Conservation (phyloP, 768 basidiomycete genomes). For the Naganishia vaughanmartiniae region DNA sequence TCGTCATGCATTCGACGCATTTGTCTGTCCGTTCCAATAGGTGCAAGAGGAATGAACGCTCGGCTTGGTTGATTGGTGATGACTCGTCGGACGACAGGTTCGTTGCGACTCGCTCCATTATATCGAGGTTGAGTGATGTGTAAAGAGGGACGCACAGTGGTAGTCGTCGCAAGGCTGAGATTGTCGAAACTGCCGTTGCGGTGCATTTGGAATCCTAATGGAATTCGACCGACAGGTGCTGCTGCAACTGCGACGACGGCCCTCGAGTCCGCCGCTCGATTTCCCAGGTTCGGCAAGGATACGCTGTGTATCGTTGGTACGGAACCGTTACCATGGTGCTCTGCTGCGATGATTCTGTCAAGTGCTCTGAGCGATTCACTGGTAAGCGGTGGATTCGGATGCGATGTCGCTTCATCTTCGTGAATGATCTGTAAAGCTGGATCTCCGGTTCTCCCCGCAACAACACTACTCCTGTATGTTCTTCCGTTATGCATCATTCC, state of each 20-base stretch:
- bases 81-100: neutral
- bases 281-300: neutral
- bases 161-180: constrained; percentile 18
- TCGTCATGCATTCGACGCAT: neutral
- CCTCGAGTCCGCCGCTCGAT: neutral
- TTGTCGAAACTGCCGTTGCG: constrained; percentile 5
- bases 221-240: neutral
- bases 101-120: neutral
- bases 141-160: constrained; percentile 10
- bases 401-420: neutral
- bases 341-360: neutral
- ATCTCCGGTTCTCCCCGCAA: neutral
- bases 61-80: neutral
- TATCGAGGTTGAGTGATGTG: neutral
- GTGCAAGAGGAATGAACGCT: neutral
- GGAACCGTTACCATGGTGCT: neutral
- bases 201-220: neutral
- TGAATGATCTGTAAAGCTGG: constrained; percentile 15
- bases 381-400: neutral
- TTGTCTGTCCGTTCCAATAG: neutral
- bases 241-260: neutral
- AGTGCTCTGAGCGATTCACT: constrained; percentile 17
- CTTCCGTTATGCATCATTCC: neutral
- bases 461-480: neutral
- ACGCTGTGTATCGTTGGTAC: neutral